Percentiles rank a stretch among this genome's conserved stretches.
Evolutionary conservation across 768 basidiomycete species (phyloP).

Genomic region (Boletus coccyginus): DNA sequence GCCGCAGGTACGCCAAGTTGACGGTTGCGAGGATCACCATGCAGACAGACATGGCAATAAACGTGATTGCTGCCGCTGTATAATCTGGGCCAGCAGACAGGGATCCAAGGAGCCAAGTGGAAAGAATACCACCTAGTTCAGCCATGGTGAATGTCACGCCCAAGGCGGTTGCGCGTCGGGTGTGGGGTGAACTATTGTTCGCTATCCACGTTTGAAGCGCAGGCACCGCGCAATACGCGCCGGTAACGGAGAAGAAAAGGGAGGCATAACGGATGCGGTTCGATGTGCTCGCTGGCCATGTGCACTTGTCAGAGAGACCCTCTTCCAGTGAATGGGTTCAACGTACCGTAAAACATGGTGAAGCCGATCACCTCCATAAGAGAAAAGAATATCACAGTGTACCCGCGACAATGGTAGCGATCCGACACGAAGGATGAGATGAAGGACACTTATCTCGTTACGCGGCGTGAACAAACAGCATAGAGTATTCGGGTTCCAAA

Average conservation of each 20-base stretch:
- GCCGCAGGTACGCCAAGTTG: conserved; percentile 42
- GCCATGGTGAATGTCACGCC: conserved; percentile 56
- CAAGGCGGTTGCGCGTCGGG: conserved; percentile 55
- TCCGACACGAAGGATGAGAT: conserved; percentile 51
- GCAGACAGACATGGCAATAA: conserved; percentile 36
- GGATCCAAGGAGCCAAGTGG: conserved; percentile 56
- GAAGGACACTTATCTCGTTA: conserved; percentile 32
- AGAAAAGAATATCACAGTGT: conserved; percentile 43
- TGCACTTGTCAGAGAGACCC: neutral
- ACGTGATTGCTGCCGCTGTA: conserved; percentile 41
- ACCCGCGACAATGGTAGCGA: conserved; percentile 48
- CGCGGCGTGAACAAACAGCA: neutral
- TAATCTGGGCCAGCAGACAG: conserved; percentile 52
- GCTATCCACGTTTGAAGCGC: conserved; percentile 57
- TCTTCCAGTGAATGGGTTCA: neutral
- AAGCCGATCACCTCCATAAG: conserved; percentile 37
- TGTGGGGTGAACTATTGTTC: conserved; percentile 59
- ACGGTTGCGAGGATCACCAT: conserved; percentile 36
- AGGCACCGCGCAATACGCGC: conserved; percentile 50
- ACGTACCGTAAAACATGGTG: conserved; percentile 1
- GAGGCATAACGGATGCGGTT: conserved; percentile 48
- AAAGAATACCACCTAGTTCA: conserved; percentile 57
- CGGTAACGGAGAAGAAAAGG: conserved; percentile 53
- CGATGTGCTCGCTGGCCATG: conserved; percentile 25
- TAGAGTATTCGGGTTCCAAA: neutral